These are phyloP conservation scores for Hortiboletus flavorubellus DNA, from an alignment of 768 basidiomycete genomes.

Conservation along the genomic window DNA sequence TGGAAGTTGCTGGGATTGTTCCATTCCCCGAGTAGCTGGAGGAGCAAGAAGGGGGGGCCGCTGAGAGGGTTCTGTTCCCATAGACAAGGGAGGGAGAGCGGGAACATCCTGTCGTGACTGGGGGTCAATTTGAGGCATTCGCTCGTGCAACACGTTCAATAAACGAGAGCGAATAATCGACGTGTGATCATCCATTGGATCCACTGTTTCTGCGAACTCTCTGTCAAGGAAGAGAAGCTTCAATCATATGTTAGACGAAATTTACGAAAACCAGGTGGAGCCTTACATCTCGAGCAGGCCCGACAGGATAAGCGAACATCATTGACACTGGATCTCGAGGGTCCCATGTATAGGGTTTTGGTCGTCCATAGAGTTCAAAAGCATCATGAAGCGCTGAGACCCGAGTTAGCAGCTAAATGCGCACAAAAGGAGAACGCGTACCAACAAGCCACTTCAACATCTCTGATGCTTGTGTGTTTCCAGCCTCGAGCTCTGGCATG, in stretches of 20 bases:
- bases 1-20: constrained; percentile 24
- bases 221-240: constrained; percentile 87
- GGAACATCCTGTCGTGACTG: constrained; percentile 6
- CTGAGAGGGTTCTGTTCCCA: constrained; percentile 14
- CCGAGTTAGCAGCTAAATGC: constrained; percentile 8
- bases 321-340: constrained; percentile 75
- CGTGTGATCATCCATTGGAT: constrained; percentile 76
- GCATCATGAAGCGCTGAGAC: constrained; percentile 74
- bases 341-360: constrained; percentile 85
- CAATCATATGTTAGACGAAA: constrained; percentile 14
- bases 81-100: constrained; percentile 18
- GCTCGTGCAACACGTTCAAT: constrained; percentile 56
- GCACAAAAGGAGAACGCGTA: constrained; percentile 35
- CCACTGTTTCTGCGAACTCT: constrained; percentile 72
- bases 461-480: constrained; percentile 63
- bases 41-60: constrained; percentile 28
- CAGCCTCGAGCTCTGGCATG: constrained; percentile 81
- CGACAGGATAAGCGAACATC: constrained; percentile 95
- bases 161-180: constrained; percentile 63
- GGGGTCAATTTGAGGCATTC: constrained; percentile 48
- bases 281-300: constrained; percentile 77
- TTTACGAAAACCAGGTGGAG: not conserved
- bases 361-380: constrained; percentile 87
- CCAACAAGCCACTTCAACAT: constrained; percentile 92
- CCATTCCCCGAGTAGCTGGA: constrained; percentile 10